phyloP scores from a whole-genome alignment of 495 filamentous ascomycete genomes.

The Cairneyella variabilis region DNA sequence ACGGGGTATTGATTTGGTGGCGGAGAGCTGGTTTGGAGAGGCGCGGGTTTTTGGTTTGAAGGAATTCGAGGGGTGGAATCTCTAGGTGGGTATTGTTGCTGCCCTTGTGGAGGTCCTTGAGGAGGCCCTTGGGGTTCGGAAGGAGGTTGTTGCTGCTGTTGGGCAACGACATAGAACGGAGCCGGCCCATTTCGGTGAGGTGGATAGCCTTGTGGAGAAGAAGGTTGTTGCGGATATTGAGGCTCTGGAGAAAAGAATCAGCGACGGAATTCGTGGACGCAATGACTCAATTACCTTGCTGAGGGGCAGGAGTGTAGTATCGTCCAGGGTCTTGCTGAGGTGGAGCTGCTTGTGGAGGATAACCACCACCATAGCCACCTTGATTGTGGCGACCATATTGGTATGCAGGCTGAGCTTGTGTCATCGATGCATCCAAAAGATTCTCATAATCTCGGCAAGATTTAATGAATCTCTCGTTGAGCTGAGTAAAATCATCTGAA shows the following conservation, averaged over 20 bases:
- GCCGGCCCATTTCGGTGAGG: conserved; percentile 30
- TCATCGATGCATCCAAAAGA: conserved; percentile 93
- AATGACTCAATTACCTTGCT: conserved; percentile 38
- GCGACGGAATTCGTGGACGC: not conserved
- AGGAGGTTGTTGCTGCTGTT: conserved; percentile 30
- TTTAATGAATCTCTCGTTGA: conserved; percentile 99
- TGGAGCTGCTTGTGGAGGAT: conserved; percentile 44
- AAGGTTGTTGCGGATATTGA: conserved; percentile 27
- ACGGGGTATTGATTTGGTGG: conserved; percentile 36
- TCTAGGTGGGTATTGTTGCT: conserved; percentile 24
- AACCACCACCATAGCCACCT: conserved; percentile 29
- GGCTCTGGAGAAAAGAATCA: conserved; percentile 22
- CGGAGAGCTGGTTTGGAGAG: conserved; percentile 42
- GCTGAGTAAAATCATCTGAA: conserved; percentile 91
- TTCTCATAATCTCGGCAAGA: conserved; percentile 93
- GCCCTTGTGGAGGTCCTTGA: not conserved
- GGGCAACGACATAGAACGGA: conserved; percentile 35
- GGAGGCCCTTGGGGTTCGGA: conserved; percentile 17
- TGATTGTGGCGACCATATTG: conserved; percentile 32
- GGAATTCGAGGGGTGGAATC: conserved; percentile 40
- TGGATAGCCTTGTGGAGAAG: conserved; percentile 27
- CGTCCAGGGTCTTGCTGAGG: conserved; percentile 61
- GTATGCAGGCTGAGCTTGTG: conserved; percentile 67
- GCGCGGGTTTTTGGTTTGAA: conserved; percentile 38
- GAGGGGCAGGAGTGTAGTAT: conserved; percentile 58